phyloP scores from a whole-genome alignment of 1,139 yeast genomes.

The Saccharomyces hybrid region DNA sequence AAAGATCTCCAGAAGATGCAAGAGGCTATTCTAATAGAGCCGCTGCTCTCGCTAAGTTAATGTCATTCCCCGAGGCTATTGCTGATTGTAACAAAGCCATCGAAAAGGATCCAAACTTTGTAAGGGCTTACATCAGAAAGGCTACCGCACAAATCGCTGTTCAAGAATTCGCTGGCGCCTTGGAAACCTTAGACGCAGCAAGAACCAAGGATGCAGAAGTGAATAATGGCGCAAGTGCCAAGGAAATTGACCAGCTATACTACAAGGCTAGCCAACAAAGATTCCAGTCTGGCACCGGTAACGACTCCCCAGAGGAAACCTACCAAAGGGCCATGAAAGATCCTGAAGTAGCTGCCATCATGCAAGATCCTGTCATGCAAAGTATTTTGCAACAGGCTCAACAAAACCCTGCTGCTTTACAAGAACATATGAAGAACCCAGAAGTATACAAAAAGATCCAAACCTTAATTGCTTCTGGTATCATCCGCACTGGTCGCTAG shows the following conservation, averaged over 20 bases:
- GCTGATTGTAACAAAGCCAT: slow-evolving; percentile 88
- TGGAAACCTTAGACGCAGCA: slow-evolving; percentile 79
- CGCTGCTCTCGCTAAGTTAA: slow-evolving; percentile 86
- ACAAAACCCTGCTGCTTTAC: slow-evolving; percentile 92
- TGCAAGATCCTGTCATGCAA: slow-evolving; percentile 97
- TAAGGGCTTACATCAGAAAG: slow-evolving; percentile 94
- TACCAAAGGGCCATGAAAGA: slow-evolving; percentile 85
- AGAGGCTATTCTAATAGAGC: slow-evolving; percentile 98
- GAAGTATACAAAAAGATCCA: slow-evolving; percentile 83
- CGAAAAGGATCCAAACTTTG: slow-evolving; percentile 74
- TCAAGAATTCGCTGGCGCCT: slow-evolving; percentile 75
- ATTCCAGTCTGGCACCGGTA: slow-evolving; percentile 65
- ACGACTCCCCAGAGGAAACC: slow-evolving; percentile 93
- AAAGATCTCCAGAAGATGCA: slow-evolving; percentile 93
- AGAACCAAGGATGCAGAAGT: slow-evolving; percentile 62
- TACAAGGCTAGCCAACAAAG: slow-evolving; percentile 72
- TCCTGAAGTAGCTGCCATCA: slow-evolving; percentile 84
- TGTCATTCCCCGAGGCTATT: slow-evolving; percentile 96
- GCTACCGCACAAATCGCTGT: slow-evolving; percentile 91
- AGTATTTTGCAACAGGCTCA: slow-evolving; percentile 90
- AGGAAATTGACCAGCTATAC: slow-evolving; percentile 78
- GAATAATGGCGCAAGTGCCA: slow-evolving; percentile 50
- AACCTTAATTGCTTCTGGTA: slow-evolving; percentile 91
- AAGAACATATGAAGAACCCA: slow-evolving; percentile 97
- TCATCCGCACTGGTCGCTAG: slow-evolving; percentile 59